Evolutionary conservation across 345 rosid genomes (phyloP).

Genomic region (Arabidopsis arenosa): DNA sequence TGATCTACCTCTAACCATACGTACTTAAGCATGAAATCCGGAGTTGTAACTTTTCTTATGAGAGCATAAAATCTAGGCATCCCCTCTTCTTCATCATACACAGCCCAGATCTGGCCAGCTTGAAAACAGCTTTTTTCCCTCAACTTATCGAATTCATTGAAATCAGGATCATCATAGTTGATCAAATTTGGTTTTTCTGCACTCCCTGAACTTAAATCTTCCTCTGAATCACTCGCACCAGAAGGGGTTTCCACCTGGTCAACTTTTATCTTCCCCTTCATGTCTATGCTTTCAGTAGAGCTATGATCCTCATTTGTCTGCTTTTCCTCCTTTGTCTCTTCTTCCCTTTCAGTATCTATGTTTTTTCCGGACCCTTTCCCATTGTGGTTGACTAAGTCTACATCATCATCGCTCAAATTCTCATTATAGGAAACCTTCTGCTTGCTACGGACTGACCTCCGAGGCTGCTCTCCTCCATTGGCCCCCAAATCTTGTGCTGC

Average conservation of each 20-base stretch:
- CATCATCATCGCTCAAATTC: slow-evolving; percentile 73
- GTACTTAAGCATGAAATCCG: slow-evolving; percentile 58
- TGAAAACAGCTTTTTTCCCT: slow-evolving; percentile 55
- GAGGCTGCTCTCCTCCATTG: slow-evolving; percentile 48
- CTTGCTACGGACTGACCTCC: slow-evolving; percentile 81
- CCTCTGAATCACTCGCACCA: slow-evolving; percentile 18
- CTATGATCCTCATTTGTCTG: slow-evolving; percentile 23
- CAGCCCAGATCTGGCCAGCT: slow-evolving; percentile 84
- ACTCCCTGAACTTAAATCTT: slow-evolving; percentile 42
- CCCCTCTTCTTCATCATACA: slow-evolving; percentile 74
- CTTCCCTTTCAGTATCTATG: slow-evolving; percentile 28
- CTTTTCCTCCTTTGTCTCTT: slow-evolving; percentile 34
- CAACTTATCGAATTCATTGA: slow-evolving; percentile 62
- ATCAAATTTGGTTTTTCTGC: slow-evolving; percentile 46
- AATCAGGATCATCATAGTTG: slow-evolving; percentile 68
- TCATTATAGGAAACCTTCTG: slow-evolving; percentile 73
- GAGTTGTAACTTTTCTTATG: slow-evolving; percentile 57
- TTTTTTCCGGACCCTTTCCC: slow-evolving; percentile 31
- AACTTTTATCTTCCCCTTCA: slow-evolving; percentile 34
- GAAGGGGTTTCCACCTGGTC: slow-evolving; percentile 42
- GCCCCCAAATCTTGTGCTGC: slow-evolving; percentile 43
- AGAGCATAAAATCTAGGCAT: slow-evolving; percentile 92
- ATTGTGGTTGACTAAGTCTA: slow-evolving; percentile 41
- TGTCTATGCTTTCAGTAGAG: slow-evolving; percentile 26
- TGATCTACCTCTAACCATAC: slow-evolving; percentile 72